Evolutionary conservation across 208 protist genomes (phyloP), one percentile per base, ranked within the genome.

Genomic region (Wallacemonas rigidus): DNA sequence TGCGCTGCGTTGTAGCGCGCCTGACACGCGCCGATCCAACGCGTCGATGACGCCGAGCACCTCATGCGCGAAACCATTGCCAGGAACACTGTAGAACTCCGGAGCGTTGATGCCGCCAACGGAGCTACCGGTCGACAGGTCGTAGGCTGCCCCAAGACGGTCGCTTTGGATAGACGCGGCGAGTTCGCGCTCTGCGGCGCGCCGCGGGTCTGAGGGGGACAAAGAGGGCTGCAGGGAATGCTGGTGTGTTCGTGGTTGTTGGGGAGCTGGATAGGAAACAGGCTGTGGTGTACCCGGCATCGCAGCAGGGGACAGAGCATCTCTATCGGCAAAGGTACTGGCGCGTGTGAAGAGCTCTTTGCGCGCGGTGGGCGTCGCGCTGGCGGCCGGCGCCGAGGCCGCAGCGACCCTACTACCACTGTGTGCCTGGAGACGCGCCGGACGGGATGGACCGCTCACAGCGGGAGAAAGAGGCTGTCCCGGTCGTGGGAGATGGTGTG

Each of bases 31-130:
- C 15, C 83, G 83, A 68, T 96, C 89, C 60, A 96, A 82, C 44
- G 83, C 88, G 35, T 88, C 81, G 65, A 96, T 96, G 61, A 90
- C 86, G 35, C 82, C 81, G n/a, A 96, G 75, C 53, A 96, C 83
- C 76, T 96, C 87, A 9, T 72, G 68, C 14, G 89, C 83, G 70
- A 96, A 96, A 14, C 74, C 67, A 57, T 82, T 71, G n/a, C 51
- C 38, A 6, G 64, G 50, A 51, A 53, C 68, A 44, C 54, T 60
- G 54, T 62, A 56, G 14, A 57, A 26, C 4, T 17, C 5, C 2
- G 45, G n/a, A 36, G 36, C 58, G 35, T 6, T 35, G 2, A 48
- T 2, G 47, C 45, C 43, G 2, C 71, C 39, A 6, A 12, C 44
- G 26, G 57, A 50, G 53, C 56, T 69, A 8, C 47, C 43, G 55